Base-by-base conservation (phyloP, 768 basidiomycete species). In the Gyrodon lividus region DNA sequence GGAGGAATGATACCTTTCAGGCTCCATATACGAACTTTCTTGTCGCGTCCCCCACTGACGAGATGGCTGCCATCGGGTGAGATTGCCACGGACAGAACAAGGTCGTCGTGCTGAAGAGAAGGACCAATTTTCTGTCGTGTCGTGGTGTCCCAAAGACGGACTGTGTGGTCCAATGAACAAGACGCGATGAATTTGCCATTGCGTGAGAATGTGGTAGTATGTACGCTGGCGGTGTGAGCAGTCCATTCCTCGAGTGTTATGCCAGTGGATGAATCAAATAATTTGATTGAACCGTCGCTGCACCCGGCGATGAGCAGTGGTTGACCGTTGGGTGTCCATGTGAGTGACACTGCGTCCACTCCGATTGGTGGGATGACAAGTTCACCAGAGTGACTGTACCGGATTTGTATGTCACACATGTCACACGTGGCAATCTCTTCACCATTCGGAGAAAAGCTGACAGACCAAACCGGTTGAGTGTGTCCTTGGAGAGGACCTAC, bases 141-240 rank as follows among this genome's bases (percentile, higher is more conserved):
- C 13, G 23, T 40, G 0, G 54, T 49, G 35, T 66, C 62, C 64
- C 66, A 70, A 17, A 70, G 46, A 40, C 68, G 56, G 22, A 66
- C 50, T 3, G 67, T 70, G 14, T 46, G 60, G 20, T 69, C 67
- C 56, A 46, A 57, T 3, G 64, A 68, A 1, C 57, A 64, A 9
- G 66, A 68, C 5, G 56, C 64, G 30, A 69, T 10, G 31, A 63
- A 65, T 10, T 50, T 56, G 33, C 44, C 39, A 12, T 54, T 48
- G 23, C 48, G 56, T 7, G 64, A 66, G 23, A 63, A 12, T 1
- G 19, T 40, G 17, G 70, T 64, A 3, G 55, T 58, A n/a, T 22
- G 56, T 38, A 70, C 51, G 1, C 48, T 46, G 37, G 59, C 55
- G 9, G 14, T 22, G 6, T 69, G 64, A 22, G 46, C 64, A 8